These are phyloP conservation scores for Phalaenopsis hybrid DNA, from an alignment of 116 monocot species.

Conservation along the genomic window DNA sequence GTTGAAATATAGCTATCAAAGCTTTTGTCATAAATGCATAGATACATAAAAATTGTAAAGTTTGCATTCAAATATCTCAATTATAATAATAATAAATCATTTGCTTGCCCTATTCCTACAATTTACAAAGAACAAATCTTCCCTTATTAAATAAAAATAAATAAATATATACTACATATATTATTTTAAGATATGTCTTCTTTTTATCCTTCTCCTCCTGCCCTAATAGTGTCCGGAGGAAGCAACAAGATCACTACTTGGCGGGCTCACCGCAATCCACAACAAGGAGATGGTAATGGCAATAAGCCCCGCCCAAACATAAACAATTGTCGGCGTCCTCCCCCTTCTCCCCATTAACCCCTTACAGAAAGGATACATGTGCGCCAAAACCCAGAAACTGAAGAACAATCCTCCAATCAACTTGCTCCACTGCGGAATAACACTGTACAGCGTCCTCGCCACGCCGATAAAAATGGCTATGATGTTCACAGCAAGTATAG, in stretches of 20 bases:
- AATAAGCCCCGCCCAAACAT: slow-evolving; percentile 60
- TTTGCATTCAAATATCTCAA: too few species aligned
- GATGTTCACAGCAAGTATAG: slow-evolving; percentile 52
- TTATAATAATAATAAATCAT: too few species aligned
- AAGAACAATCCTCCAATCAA: slow-evolving; percentile 64
- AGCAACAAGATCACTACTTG: neutral
- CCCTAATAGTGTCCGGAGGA: neutral
- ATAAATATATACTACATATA: too few species aligned
- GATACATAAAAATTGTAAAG: too few species aligned
- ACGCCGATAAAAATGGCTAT: slow-evolving; percentile 49
- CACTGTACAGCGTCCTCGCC: slow-evolving; percentile 54
- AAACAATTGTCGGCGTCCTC: slow-evolving; percentile 59
- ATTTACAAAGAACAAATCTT: too few species aligned
- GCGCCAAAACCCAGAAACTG: slow-evolving; percentile 72
- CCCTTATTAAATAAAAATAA: too few species aligned
- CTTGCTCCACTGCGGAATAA: slow-evolving; percentile 72
- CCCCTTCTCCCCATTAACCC: slow-evolving; percentile 79
- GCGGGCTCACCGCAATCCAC: slow-evolving; percentile 55
- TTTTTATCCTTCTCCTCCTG: too few species aligned
- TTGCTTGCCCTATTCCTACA: too few species aligned
- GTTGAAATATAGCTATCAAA: too few species aligned
- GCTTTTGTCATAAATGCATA: too few species aligned
- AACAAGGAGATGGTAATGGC: slow-evolving; percentile 54
- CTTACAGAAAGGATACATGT: slow-evolving; percentile 69
- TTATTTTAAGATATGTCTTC: too few species aligned